Evolutionary conservation across 139 green algal genomes (phyloP).

Genomic region (Ulvella scutata): DNA sequence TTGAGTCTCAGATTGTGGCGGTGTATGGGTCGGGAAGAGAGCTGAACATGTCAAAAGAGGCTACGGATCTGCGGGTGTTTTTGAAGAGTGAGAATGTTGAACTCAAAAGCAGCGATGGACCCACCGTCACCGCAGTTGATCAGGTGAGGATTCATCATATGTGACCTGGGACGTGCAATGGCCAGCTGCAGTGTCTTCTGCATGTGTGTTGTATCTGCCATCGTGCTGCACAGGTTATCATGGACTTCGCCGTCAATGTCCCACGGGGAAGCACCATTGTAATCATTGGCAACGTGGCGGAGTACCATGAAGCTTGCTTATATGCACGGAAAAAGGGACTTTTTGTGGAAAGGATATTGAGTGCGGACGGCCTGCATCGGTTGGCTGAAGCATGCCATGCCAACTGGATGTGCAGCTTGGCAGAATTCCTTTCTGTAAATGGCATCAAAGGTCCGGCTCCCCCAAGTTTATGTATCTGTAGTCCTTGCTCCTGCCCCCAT

Average conservation of each 20-base stretch:
- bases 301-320: background rate
- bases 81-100: background rate
- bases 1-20: background rate
- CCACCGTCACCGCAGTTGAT: background rate
- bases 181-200: background rate
- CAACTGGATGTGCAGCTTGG: background rate
- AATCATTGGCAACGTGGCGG: background rate
- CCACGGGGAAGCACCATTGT: background rate
- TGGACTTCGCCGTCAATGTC: background rate
- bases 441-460: background rate
- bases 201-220: background rate
- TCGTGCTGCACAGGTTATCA: background rate
- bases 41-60: background rate
- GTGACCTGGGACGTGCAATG: background rate
- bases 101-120: background rate
- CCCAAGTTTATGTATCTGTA: too few species aligned
- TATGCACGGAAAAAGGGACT: background rate
- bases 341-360: background rate
- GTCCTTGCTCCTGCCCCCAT: too few species aligned
- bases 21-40: background rate
- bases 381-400: background rate
- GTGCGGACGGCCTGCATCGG: background rate
- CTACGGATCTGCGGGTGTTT: background rate
- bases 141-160: background rate
- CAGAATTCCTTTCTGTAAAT: background rate